These are phyloP conservation scores for Candida bentonensis DNA, from an alignment of 805 yeast species.

Conservation along the genomic window DNA sequence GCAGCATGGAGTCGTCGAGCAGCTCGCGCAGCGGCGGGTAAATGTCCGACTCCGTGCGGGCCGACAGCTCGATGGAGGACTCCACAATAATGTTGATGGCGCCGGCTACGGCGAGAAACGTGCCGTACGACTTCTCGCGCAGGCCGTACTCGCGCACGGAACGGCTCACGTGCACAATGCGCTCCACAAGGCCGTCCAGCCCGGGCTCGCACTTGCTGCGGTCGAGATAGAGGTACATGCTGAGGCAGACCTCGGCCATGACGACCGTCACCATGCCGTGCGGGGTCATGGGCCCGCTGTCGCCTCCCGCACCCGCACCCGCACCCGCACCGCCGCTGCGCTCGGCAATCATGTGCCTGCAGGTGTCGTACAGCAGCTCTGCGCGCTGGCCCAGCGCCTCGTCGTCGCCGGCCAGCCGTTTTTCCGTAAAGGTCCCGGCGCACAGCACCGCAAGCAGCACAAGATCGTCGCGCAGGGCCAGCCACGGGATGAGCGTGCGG, in stretches of 20 bases:
- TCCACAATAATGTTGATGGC: neutral
- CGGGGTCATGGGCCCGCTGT: too few species aligned
- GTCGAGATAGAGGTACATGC: neutral
- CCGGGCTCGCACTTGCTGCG: neutral
- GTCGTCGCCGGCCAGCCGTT: constrained; percentile 1
- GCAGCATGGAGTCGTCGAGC: neutral
- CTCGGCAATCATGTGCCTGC: neutral
- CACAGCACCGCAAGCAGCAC: neutral
- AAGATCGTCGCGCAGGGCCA: neutral
- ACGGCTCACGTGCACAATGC: neutral
- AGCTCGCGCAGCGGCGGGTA: neutral
- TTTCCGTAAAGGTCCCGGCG: neutral
- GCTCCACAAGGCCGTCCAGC: neutral
- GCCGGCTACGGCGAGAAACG: neutral
- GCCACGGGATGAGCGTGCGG: constrained; percentile 1
- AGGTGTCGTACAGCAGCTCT: neutral
- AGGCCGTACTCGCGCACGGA: neutral
- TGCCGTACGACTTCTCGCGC: neutral
- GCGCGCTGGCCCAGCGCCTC: neutral
- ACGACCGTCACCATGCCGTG: neutral
- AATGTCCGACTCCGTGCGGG: neutral
- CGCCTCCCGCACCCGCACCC: too few species aligned
- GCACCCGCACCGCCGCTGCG: neutral
- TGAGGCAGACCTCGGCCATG: neutral
- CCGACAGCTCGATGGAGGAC: neutral